Evolutionary conservation across 352 stramenopile species (phyloP).

Genomic region (Phytophthora multivora): DNA sequence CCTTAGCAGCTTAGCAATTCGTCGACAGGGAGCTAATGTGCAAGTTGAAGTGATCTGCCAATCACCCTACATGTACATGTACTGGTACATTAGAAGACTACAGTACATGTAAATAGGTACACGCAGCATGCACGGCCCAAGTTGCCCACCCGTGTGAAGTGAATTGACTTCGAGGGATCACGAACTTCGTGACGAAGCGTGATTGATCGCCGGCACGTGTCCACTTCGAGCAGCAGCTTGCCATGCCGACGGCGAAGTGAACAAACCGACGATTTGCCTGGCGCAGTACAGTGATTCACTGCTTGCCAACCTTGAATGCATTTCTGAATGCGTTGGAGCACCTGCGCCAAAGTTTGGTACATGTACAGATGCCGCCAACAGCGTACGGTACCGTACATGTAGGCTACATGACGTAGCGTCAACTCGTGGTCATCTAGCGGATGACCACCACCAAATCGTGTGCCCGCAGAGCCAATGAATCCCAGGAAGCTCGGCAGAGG

Average conservation of each 20-base stretch:
- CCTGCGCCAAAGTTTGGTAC: too few relatives aligned
- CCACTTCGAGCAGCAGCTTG: neutral
- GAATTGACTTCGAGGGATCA: conserved; percentile 1
- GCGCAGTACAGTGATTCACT: neutral
- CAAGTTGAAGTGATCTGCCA: too few relatives aligned
- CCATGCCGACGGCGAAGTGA: neutral
- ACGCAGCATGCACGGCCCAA: too few relatives aligned
- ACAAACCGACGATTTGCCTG: conserved; percentile 2
- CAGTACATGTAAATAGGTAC: too few relatives aligned
- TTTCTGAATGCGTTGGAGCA: too few relatives aligned
- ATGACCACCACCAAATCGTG: conserved; percentile 1
- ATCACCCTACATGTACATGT: too few relatives aligned
- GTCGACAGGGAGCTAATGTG: too few relatives aligned
- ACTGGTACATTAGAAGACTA: too few relatives aligned
- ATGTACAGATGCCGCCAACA: too few relatives aligned
- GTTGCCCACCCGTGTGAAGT: neutral
- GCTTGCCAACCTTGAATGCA: neutral
- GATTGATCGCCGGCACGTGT: conserved; percentile 11
- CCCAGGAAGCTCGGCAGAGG: neutral
- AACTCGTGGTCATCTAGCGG: conserved; percentile 1
- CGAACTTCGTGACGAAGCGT: neutral
- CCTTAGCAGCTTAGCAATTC: too few relatives aligned
- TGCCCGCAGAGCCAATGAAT: conserved; percentile 7
- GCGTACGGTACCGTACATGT: too few relatives aligned
- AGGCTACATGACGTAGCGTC: neutral